Percentiles rank a stretch among this genome's conserved stretches.
phyloP scores from a whole-genome alignment of 2,329 filamentous ascomycete genomes.

The Trichoderma sp. region DNA sequence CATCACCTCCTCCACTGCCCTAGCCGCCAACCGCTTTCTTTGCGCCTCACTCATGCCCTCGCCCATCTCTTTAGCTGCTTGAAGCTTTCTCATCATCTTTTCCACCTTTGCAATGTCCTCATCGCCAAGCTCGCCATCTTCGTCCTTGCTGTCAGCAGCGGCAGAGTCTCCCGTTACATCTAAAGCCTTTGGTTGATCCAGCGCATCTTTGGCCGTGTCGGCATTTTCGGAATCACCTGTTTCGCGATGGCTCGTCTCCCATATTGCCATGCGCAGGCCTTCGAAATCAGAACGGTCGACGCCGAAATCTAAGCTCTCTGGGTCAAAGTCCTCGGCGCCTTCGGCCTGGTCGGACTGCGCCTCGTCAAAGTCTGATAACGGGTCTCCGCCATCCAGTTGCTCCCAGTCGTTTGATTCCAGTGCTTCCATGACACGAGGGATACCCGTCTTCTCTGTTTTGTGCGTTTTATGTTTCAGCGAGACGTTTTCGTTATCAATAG shows the following conservation, averaged over 20 bases:
- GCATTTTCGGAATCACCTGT: slow-evolving; percentile 36
- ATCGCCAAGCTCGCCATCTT: slow-evolving; percentile 44
- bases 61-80: slow-evolving; percentile 63
- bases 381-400: slow-evolving; percentile 35
- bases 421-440: slow-evolving; percentile 63
- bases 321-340: slow-evolving; percentile 46
- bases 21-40: slow-evolving; percentile 62
- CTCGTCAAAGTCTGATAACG: slow-evolving; percentile 41
- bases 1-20: slow-evolving; percentile 68
- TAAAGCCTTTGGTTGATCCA: slow-evolving; percentile 21
- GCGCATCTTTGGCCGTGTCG: slow-evolving; percentile 28
- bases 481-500: not conserved
- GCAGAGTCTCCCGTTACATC: slow-evolving; percentile 7
- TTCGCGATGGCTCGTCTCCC: slow-evolving; percentile 38
- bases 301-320: slow-evolving; percentile 55
- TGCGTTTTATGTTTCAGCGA: not conserved
- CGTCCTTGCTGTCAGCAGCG: not conserved
- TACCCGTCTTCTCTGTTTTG: slow-evolving; percentile 58
- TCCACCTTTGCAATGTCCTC: slow-evolving; percentile 64
- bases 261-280: slow-evolving; percentile 57
- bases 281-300: slow-evolving; percentile 58
- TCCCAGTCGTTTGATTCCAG: slow-evolving; percentile 70
- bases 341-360: slow-evolving; percentile 34
- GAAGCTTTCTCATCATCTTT: slow-evolving; percentile 66
- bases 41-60: slow-evolving; percentile 64